phyloP scores from a whole-genome alignment of 495 filamentous ascomycete species.

The Penicillium taxi region DNA sequence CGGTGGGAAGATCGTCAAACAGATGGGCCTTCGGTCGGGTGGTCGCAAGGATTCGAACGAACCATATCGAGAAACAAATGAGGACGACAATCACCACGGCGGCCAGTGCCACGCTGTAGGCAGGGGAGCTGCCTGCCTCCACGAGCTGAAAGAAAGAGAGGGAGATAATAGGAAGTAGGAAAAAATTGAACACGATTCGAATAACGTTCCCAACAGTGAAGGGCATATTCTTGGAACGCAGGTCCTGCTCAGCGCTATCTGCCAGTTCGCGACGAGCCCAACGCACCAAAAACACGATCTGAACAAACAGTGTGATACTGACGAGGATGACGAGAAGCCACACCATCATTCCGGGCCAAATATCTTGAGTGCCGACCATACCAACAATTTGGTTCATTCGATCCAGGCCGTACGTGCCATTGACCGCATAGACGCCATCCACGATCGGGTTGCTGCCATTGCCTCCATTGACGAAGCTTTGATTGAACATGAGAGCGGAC shows the following conservation, averaged over 20 bases:
- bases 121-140: constrained; percentile 57
- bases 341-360: constrained; percentile 87
- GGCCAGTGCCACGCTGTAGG: constrained; percentile 61
- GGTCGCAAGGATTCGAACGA: constrained; percentile 66
- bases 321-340: constrained; percentile 73
- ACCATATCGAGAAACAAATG: constrained; percentile 66
- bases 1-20: constrained; percentile 86
- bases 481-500: constrained; percentile 87
- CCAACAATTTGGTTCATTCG: constrained; percentile 76
- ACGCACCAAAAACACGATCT: constrained; percentile 65
- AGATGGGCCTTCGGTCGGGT: constrained; percentile 77
- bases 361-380: constrained; percentile 63
- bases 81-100: constrained; percentile 64
- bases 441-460: constrained; percentile 53
- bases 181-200: constrained; percentile 84
- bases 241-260: constrained; percentile 71
- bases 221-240: constrained; percentile 86
- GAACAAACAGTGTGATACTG: constrained; percentile 59
- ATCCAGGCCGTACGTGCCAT: constrained; percentile 70
- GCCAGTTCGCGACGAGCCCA: constrained; percentile 66
- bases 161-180: constrained; percentile 77
- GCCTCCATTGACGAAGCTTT: constrained; percentile 69
- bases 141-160: constrained; percentile 87
- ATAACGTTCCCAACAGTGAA: constrained; percentile 83
- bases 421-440: constrained; percentile 74